Evolutionary conservation across 1,139 yeast genomes (phyloP).

Genomic region (Geotrichum phurueaensis): DNA sequence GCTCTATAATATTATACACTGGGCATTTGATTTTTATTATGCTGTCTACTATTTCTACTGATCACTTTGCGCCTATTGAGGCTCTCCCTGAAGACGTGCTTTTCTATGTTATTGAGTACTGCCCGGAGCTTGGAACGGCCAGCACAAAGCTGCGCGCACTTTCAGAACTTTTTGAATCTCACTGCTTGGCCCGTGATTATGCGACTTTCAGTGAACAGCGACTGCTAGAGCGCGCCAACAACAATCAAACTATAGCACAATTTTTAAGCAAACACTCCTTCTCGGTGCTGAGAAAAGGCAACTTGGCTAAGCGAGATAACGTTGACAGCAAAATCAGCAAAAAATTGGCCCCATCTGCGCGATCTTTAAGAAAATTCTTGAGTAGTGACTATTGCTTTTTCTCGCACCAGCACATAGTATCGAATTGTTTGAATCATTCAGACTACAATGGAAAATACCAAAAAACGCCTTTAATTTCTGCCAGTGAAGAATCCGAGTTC

Average conservation of each 20-base stretch:
- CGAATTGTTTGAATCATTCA: not conserved
- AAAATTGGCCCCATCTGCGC: not conserved
- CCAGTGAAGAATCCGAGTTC: not conserved
- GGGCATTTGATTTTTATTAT: constrained; percentile 34
- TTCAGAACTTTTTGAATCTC: constrained; percentile 14
- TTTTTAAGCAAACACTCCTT: constrained; percentile 8
- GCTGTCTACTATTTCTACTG: not conserved
- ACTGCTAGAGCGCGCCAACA: constrained; percentile 1
- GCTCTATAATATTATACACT: not conserved
- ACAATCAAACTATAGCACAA: constrained; percentile 2
- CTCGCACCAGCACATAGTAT: constrained; percentile 8
- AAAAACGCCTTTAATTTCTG: not conserved
- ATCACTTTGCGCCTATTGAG: constrained; percentile 4
- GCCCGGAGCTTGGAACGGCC: constrained; percentile 12
- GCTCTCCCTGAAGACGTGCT: constrained; percentile 14
- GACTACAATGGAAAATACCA: not conserved
- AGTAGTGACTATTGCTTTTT: constrained; percentile 16
- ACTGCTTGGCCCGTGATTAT: constrained; percentile 1
- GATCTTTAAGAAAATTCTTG: constrained; percentile 6
- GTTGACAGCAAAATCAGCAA: not conserved
- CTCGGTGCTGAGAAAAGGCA: not conserved
- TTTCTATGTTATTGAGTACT: constrained; percentile 1
- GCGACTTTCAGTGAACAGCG: constrained; percentile 1
- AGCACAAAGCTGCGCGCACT: constrained; percentile 2
- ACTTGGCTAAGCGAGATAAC: not conserved